These are phyloP conservation scores for Trametes coccinea DNA, from an alignment of 768 basidiomycete genomes.

Conservation along the genomic window DNA sequence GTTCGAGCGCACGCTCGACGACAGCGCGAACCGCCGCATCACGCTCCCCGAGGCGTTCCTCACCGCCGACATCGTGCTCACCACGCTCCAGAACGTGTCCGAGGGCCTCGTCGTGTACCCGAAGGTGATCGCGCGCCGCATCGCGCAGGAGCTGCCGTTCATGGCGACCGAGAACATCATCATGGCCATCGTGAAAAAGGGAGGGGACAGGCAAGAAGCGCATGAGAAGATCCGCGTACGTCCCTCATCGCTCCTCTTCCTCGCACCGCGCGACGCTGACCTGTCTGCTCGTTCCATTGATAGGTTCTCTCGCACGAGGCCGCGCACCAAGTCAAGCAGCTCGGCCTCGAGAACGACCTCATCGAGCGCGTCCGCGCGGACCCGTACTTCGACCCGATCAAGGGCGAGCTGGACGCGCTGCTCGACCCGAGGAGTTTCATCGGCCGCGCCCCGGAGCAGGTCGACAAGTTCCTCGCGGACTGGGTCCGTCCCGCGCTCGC, in stretches of 20 bases:
- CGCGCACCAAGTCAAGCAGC: constrained; percentile 88
- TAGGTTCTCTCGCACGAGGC: constrained; percentile 94
- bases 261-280: neutral
- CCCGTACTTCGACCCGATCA: constrained; percentile 89
- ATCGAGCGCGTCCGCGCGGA: constrained; percentile 83
- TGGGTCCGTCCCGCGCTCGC: constrained; percentile 85
- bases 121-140: constrained; percentile 88
- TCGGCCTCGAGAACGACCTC: constrained; percentile 94
- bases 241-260: constrained; percentile 53
- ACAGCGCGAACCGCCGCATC: constrained; percentile 96
- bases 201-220: constrained; percentile 94
- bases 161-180: constrained; percentile 99
- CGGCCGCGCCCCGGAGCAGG: constrained; percentile 94
- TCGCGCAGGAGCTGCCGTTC: constrained; percentile 94
- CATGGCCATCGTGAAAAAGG: constrained; percentile 96
- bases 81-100: constrained; percentile 93
- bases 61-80: constrained; percentile 94
- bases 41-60: constrained; percentile 97
- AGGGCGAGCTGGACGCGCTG: constrained; percentile 70
- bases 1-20: constrained; percentile 98
- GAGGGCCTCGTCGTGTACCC: constrained; percentile 99
- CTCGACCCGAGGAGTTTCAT: constrained; percentile 89
- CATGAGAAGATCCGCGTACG: constrained; percentile 91
- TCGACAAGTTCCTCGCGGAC: constrained; percentile 81
- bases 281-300: neutral